Evolutionary conservation across 2,329 filamentous ascomycete species (phyloP).

Genomic region (Stemphylium vesicarium): DNA sequence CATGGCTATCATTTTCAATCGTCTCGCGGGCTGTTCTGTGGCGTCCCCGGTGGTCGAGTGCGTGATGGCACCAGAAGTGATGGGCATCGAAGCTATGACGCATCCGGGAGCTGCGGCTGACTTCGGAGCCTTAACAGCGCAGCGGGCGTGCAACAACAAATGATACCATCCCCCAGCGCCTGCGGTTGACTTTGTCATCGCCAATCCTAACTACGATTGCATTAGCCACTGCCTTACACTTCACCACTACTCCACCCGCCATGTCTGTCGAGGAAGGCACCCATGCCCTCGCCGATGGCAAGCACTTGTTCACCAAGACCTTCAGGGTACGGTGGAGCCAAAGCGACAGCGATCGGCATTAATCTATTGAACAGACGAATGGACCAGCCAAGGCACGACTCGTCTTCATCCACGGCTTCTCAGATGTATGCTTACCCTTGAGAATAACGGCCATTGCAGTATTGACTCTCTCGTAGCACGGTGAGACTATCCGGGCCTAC

Average conservation of each 20-base stretch:
- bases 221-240: neutral
- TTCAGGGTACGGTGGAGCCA: conserved; percentile 57
- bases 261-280: conserved; percentile 59
- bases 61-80: neutral
- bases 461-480: conserved; percentile 16
- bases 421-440: conserved; percentile 56
- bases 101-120: conserved; percentile 17
- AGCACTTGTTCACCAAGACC: conserved; percentile 66
- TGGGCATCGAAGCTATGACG: conserved; percentile 13
- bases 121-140: conserved; percentile 3
- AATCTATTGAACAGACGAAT: conserved; percentile 55
- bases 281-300: conserved; percentile 59
- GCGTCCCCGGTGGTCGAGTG: conserved; percentile 1
- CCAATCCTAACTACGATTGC: neutral
- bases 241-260: neutral
- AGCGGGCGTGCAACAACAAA: conserved; percentile 5
- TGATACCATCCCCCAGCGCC: neutral
- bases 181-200: neutral
- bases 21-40: neutral
- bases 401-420: conserved; percentile 88
- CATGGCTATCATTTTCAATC: neutral
- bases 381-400: conserved; percentile 70
- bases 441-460: neutral
- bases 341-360: conserved; percentile 9
- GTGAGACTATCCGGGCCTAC: conserved; percentile 8